Evolutionary conservation across 1,139 yeast genomes (phyloP), one percentile per base, ranked within the genome.

Genomic region (Debaryomyces nepalensis): DNA sequence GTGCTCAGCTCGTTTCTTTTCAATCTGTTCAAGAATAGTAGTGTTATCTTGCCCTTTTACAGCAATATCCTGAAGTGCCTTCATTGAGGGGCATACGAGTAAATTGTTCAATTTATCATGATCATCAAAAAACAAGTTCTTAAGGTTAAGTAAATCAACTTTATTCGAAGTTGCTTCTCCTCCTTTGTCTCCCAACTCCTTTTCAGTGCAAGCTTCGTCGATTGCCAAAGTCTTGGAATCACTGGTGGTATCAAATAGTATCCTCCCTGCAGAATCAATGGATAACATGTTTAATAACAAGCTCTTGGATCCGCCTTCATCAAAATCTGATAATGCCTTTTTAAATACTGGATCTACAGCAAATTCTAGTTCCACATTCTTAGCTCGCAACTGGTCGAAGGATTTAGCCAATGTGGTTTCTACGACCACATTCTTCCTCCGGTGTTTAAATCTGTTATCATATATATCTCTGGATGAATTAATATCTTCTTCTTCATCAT

Each of bases 231-330:
- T 56, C 32, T 44, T 45, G 4, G 58, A 56, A 12, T 57, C 60
- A 2, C 74, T 61, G 1, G 77, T 68, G 8, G 79, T 76, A 52
- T 82, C 88, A 54, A 83, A 81, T 1, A 81, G 75, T 10, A 84
- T 79, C 40, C 86, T 60, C 0, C 89, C 88, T 1, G 70, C 57
- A 3, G 62, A 48, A 50, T 82, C 86, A 16, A 82, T 73, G 40
- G 68, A 69, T 42, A 91, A 71, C 1, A 91, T 81, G 52, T 89
- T 90, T 54, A 89, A 66, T 38, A 91, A 66, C 43, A 91, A 67
- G 41, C 95, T 87, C 54, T 84, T 87, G 7, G 97, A 90, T 4
- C 97, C 97, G 26, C 97, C 97, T 65, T 90, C 97, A 60, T 91
- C 97, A 55, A 90, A 91, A 46, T 89, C 97, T 0, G 96, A 88